Conservation (phyloP, 2,329 filamentous ascomycete genomes). For the Neofusicoccum laricinum region DNA sequence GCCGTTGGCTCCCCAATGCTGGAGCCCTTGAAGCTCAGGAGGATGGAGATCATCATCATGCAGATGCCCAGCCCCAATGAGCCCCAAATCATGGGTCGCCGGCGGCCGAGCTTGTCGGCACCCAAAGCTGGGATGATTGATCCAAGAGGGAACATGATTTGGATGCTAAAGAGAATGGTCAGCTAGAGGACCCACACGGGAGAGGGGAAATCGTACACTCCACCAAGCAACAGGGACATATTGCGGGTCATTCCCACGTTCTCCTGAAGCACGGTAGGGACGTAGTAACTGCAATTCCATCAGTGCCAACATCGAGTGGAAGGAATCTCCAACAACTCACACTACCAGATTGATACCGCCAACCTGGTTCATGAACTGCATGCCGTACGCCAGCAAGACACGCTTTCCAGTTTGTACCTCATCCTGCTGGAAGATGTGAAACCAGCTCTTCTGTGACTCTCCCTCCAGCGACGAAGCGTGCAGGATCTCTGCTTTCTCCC, state of each 20-base stretch:
- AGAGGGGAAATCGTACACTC: constrained; percentile 29
- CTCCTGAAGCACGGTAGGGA: constrained; percentile 11
- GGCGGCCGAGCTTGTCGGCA: constrained; percentile 29
- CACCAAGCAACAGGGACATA: constrained; percentile 46
- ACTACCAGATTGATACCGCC: constrained; percentile 35
- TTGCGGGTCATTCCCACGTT: constrained; percentile 48
- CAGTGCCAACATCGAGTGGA: not conserved
- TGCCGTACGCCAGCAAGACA: constrained; percentile 56
- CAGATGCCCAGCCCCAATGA: constrained; percentile 30
- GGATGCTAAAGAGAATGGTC: not conserved
- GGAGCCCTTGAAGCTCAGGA: constrained; percentile 9
- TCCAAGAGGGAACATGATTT: constrained; percentile 24
- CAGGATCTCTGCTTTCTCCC: constrained; percentile 60
- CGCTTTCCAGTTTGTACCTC: constrained; percentile 54
- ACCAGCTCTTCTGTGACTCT: constrained; percentile 13
- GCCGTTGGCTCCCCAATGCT: constrained; percentile 31
- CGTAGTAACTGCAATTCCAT: not conserved
- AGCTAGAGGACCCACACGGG: constrained; percentile 24
- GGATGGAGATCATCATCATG: constrained; percentile 29
- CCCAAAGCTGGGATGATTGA: constrained; percentile 26
- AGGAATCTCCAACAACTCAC: constrained; percentile 17
- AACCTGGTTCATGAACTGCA: constrained; percentile 63
- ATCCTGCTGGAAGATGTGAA: constrained; percentile 26
- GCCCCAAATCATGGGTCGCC: constrained; percentile 32
- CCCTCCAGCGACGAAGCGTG: constrained; percentile 43